Conservation (phyloP, 441 rosid genomes). For the Populus hybrid region DNA sequence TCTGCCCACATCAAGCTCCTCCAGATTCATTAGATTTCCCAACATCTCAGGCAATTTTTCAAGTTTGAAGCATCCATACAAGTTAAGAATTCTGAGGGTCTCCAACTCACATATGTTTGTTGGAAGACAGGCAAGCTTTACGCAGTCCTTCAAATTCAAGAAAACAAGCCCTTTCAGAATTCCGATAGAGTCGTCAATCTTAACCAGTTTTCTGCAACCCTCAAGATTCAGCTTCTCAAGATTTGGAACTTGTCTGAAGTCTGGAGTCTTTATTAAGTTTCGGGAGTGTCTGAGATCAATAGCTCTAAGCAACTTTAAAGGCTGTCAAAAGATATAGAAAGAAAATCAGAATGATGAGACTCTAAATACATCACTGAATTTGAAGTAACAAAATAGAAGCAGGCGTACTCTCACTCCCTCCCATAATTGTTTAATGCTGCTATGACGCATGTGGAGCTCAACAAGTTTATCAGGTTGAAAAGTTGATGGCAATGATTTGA, state of each 20-base stretch:
- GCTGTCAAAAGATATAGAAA: conserved; percentile 21
- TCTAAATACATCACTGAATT: not conserved
- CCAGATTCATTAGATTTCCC: conserved; percentile 9
- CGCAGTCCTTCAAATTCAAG: conserved; percentile 12
- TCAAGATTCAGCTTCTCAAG: conserved; percentile 20
- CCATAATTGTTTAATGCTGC: conserved; percentile 20
- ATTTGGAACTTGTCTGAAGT: conserved; percentile 6
- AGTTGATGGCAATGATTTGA: conserved; percentile 19
- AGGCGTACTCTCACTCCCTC: conserved; percentile 9
- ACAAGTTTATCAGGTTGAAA: conserved; percentile 20
- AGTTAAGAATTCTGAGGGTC: conserved; percentile 11
- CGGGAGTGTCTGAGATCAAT: conserved; percentile 22
- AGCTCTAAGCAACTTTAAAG: conserved; percentile 14
- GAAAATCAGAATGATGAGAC: not conserved
- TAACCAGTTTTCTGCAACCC: conserved; percentile 13
- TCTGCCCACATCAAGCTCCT: conserved; percentile 13
- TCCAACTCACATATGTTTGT: conserved; percentile 8
- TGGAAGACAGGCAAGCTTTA: conserved; percentile 16
- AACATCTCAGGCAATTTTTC: conserved; percentile 10
- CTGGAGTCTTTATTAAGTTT: conserved; percentile 1
- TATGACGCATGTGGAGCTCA: conserved; percentile 18
- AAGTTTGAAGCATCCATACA: conserved; percentile 21
- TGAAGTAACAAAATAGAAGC: not conserved
- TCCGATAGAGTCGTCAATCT: conserved; percentile 6
- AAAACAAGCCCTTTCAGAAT: not conserved